Evolutionary conservation across 176 grass and related monocot genomes (phyloP).

Genomic region (Oryza glaberrima): DNA sequence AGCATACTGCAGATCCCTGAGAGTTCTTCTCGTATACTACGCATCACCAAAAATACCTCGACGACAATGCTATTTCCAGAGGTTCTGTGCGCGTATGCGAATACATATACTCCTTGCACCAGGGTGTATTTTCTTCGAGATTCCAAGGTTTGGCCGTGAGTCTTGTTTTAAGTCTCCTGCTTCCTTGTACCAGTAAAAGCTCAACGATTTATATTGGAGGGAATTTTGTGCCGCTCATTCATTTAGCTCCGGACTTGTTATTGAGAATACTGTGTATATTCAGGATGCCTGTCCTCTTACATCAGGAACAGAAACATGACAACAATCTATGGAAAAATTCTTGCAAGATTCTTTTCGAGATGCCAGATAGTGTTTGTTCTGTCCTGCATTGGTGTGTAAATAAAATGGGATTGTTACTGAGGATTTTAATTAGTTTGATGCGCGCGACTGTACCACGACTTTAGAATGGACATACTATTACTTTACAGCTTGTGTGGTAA

Average conservation of each 20-base stretch:
- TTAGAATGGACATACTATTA: too few species aligned
- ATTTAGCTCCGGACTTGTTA: background rate
- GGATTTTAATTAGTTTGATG: background rate
- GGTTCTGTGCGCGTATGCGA: background rate
- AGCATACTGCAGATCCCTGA: constrained; percentile 66
- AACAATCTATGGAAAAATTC: background rate
- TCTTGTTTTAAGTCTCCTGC: background rate
- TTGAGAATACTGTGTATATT: constrained; percentile 34
- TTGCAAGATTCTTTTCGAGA: background rate
- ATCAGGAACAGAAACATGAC: background rate
- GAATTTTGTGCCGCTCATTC: background rate
- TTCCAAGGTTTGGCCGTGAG: constrained; percentile 9
- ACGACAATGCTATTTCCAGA: background rate
- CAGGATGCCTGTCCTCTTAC: background rate
- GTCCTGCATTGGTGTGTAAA: background rate
- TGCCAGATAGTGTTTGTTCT: background rate
- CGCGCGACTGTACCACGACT: too few species aligned
- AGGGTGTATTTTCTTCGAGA: background rate
- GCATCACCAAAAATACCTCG: background rate
- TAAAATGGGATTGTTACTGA: background rate
- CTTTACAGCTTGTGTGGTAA: too few species aligned
- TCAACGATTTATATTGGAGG: background rate
- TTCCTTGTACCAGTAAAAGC: background rate
- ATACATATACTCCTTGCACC: background rate
- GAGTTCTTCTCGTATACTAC: constrained; percentile 18